Conservation (phyloP, 306 rosid genomes). For the Quercus bicolor region DNA sequence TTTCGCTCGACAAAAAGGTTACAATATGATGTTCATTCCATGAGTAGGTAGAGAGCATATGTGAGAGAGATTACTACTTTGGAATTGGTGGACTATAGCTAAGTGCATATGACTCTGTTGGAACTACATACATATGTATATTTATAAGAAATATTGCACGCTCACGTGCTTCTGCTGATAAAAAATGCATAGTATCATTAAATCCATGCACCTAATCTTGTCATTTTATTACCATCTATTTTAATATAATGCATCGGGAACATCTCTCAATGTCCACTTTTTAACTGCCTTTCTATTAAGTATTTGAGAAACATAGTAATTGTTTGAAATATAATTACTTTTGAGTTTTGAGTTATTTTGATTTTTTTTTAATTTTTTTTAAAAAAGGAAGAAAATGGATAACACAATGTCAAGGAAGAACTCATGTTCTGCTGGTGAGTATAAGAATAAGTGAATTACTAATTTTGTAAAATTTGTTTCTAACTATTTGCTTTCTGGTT, state of each 20-base stretch:
- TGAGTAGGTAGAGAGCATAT: constrained; percentile 21
- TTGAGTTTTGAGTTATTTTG: background rate
- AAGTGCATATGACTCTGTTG: background rate
- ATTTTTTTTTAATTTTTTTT: too few relatives aligned
- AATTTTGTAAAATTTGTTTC: too few relatives aligned
- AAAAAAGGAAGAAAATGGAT: too few relatives aligned
- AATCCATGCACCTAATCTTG: constrained; percentile 1
- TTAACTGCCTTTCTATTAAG: background rate
- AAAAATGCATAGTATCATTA: background rate
- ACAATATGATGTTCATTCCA: constrained; percentile 18
- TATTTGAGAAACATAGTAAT: background rate
- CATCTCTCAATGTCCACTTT: constrained; percentile 21
- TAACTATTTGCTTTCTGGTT: too few relatives aligned
- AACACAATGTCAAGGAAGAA: too few relatives aligned
- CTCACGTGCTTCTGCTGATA: constrained; percentile 25
- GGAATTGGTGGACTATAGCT: background rate
- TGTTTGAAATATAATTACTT: background rate
- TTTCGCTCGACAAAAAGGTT: constrained; percentile 27
- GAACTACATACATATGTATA: background rate
- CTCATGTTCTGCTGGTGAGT: too few relatives aligned
- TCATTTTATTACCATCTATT: background rate
- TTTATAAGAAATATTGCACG: constrained; percentile 2
- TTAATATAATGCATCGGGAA: constrained; percentile 19
- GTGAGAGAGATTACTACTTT: constrained; percentile 11
- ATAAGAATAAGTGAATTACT: too few relatives aligned